Base-by-base conservation (phyloP, 2,329 filamentous ascomycete species). In the Xylariaceae sp. region DNA sequence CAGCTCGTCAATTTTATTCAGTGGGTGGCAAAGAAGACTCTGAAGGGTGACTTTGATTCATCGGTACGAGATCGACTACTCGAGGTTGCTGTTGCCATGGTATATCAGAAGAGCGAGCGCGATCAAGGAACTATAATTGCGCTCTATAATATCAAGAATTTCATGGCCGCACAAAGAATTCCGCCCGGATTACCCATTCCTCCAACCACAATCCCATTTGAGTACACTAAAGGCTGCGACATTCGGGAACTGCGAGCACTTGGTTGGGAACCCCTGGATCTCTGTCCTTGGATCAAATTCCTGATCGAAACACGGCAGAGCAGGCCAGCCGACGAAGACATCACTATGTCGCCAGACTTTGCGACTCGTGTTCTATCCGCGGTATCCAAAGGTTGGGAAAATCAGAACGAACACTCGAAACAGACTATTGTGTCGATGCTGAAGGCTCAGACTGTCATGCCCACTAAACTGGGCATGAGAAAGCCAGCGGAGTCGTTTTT, bases 301-400 rank as follows among this genome's bases (percentile, higher is more conserved):
- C 78, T 99, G 41, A 76, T 95, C n/a, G 83, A 87, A 58, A 86
- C 85, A 11, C 79, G 83, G 8, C 80, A 83, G 4, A 81, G 82
- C 57, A 82, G 82, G 44, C 70, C 82, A 2, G 77, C 84, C 3
- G 81, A 87, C 1, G 82, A 90, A 66, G 87, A 89, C 71, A 77
- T 97, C 6, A 89, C 87, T 0, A 82, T 80, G 56, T 88, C 86
- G 0, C 75, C 89, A 18, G 82, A 84, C 15, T 95, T 97, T 70
- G 86, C 93, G 6, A 80, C 85, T 0, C 87, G 90, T 64, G 82
- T 96, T 8, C 80, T 99, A 37, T 84, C 84, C 1, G 83, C 96
- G 0, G 70, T 97, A 17, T 96, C 93, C 1, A 97, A 93, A 71
- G 87, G 88, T 65, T 99, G 92, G 91, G 93, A 97, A 53, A 82